These are phyloP conservation scores for Ampelomyces quisqualis DNA, from an alignment of 2,329 filamentous ascomycete genomes.

Conservation along the genomic window DNA sequence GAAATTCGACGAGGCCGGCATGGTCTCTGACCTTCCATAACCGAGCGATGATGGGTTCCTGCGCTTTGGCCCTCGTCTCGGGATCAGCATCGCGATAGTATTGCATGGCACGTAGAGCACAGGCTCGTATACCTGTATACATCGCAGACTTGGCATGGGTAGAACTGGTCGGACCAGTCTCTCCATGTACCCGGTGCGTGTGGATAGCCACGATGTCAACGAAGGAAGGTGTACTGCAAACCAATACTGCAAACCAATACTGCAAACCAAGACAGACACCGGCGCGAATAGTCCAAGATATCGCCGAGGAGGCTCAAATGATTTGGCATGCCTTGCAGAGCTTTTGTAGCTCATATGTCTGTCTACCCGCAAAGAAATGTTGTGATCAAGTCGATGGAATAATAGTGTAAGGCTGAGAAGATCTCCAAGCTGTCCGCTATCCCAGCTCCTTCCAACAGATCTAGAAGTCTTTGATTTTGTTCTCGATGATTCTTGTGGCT, in stretches of 20 bases:
- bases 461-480: constrained; percentile 37
- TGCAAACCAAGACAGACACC: constrained; percentile 53
- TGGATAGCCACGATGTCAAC: constrained; percentile 54
- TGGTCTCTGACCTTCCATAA: constrained; percentile 9
- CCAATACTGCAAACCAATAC: constrained; percentile 55
- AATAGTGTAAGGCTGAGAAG: constrained; percentile 55
- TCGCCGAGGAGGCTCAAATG: constrained; percentile 51
- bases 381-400: constrained; percentile 56
- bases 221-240: constrained; percentile 50
- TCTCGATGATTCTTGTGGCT: constrained; percentile 17
- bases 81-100: constrained; percentile 11
- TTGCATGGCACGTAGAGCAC: constrained; percentile 44
- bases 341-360: constrained; percentile 46
- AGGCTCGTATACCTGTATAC: constrained; percentile 53
- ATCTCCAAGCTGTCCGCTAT: constrained; percentile 46
- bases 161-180: constrained; percentile 45
- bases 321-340: constrained; percentile 42
- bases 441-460: constrained; percentile 40
- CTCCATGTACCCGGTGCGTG: constrained; percentile 44
- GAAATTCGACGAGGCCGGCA: constrained; percentile 43
- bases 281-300: constrained; percentile 51
- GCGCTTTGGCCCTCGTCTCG: background rate
- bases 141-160: constrained; percentile 54
- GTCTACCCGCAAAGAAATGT: constrained; percentile 53
- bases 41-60: constrained; percentile 8